Evolutionary conservation across 768 basidiomycete genomes (phyloP).

Genomic region (Multifurca ochricompacta): DNA sequence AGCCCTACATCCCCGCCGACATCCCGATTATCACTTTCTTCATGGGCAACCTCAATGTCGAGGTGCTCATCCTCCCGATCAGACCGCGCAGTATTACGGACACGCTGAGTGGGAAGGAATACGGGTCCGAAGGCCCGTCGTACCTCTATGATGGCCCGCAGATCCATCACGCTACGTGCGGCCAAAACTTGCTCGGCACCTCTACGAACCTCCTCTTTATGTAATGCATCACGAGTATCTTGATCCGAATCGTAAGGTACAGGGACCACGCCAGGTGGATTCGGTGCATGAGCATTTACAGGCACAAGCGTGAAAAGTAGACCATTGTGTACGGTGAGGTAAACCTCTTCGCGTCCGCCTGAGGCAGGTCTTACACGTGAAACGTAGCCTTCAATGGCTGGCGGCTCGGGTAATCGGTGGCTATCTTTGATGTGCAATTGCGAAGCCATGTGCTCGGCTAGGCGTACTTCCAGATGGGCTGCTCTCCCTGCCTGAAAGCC

Average conservation of each 20-base stretch:
- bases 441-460: conserved; percentile 59
- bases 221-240: conserved; percentile 30
- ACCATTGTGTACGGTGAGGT: conserved; percentile 66
- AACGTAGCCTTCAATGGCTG: conserved; percentile 80
- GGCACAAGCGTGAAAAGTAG: conserved; percentile 55
- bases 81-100: conserved; percentile 12
- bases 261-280: conserved; percentile 49
- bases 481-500: conserved; percentile 31
- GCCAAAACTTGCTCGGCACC: conserved; percentile 56
- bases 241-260: conserved; percentile 27
- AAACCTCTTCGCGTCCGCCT: conserved; percentile 50
- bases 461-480: conserved; percentile 64
- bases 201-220: conserved; percentile 49
- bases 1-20: conserved; percentile 55
- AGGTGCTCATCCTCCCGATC: conserved; percentile 25
- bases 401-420: conserved; percentile 59
- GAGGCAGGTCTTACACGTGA: conserved; percentile 58
- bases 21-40: conserved; percentile 52
- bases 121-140: conserved; percentile 50
- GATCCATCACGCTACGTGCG: conserved; percentile 62
- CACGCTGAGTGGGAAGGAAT: conserved; percentile 26
- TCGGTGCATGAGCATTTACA: conserved; percentile 54
- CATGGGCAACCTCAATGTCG: conserved; percentile 25
- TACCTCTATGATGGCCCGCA: conserved; percentile 60
- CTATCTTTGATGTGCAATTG: conserved; percentile 38